Evolutionary conservation across 805 yeast genomes (phyloP).

Genomic region (Myxozyma mucilagina): DNA sequence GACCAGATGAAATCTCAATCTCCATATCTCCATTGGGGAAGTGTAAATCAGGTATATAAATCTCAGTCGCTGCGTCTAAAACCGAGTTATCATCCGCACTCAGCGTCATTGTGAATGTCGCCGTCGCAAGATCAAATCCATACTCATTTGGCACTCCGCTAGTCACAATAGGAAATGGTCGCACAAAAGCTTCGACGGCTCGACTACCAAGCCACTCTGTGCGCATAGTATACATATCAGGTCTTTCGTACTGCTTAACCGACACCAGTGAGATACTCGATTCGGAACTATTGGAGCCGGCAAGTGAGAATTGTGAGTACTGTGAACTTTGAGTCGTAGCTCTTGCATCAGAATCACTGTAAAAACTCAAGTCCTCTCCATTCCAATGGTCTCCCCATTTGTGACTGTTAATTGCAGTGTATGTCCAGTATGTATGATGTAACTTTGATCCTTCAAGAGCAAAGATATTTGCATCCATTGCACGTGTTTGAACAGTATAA

Average conservation of each 20-base stretch:
- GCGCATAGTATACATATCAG: neutral
- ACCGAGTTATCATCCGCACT: constrained; percentile 26
- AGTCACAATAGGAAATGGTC: constrained; percentile 73
- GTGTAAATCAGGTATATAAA: constrained; percentile 74
- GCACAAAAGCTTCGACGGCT: constrained; percentile 68
- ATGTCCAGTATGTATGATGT: constrained; percentile 85
- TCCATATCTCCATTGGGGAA: constrained; percentile 53
- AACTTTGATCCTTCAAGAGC: constrained; percentile 76
- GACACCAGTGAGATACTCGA: constrained; percentile 14
- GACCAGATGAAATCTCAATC: constrained; percentile 58
- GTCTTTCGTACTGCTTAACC: neutral
- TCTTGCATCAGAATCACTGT: constrained; percentile 48
- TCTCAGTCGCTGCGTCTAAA: constrained; percentile 50
- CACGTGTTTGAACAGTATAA: constrained; percentile 72
- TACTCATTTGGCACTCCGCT: constrained; percentile 58
- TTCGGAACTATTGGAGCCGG: neutral
- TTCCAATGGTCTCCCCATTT: constrained; percentile 92
- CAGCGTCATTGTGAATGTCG: constrained; percentile 49
- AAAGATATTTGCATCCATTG: constrained; percentile 76
- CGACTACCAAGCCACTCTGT: constrained; percentile 58
- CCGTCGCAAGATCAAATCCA: constrained; percentile 57
- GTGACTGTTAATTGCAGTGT: constrained; percentile 70
- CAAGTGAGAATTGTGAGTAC: neutral
- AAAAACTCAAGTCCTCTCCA: constrained; percentile 88
- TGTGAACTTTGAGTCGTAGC: neutral